Conservation (phyloP, 148 eudicot genomes). For the Dysphania ambrosioides region DNA sequence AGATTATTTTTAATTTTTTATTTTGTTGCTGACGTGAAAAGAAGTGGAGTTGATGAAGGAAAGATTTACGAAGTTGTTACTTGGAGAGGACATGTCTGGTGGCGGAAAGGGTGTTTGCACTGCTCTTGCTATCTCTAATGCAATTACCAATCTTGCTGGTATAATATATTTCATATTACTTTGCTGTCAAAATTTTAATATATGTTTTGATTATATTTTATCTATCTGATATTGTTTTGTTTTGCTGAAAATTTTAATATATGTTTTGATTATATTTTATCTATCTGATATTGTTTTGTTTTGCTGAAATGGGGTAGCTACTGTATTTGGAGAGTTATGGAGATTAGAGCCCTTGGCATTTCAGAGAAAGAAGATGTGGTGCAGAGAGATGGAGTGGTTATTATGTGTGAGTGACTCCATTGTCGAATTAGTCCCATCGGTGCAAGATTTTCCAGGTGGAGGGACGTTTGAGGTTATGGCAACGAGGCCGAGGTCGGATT, state of each 20-base stretch:
- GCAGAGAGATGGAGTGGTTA: conserved; percentile 94
- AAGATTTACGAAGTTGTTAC: conserved; percentile 86
- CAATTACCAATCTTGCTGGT: conserved; percentile 97
- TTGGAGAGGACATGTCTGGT: conserved; percentile 99
- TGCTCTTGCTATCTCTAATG: conserved; percentile 92
- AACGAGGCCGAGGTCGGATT: conserved; percentile 75
- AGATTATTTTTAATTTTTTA: background rate
- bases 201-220: background rate
- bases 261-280: background rate
- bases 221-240: background rate
- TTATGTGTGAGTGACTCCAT: conserved; percentile 88
- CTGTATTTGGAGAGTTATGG: conserved; percentile 90
- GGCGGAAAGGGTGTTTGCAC: conserved; percentile 98
- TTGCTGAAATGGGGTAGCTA: conserved; percentile 42
- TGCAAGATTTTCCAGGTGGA: conserved; percentile 76
- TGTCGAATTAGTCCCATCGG: conserved; percentile 84
- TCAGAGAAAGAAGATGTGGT: conserved; percentile 82
- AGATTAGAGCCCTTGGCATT: conserved; percentile 85
- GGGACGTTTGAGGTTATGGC: conserved; percentile 88
- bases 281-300: conserved; percentile 1
- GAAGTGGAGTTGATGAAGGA: conserved; percentile 96
- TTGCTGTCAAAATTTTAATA: too few species aligned
- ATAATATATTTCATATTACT: conserved; percentile 8
- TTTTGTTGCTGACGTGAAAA: conserved; percentile 25
- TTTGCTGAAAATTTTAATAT: too few species aligned